These are phyloP conservation scores for Prunus davidiana DNA, from an alignment of 306 rosid genomes.

Conservation along the genomic window DNA sequence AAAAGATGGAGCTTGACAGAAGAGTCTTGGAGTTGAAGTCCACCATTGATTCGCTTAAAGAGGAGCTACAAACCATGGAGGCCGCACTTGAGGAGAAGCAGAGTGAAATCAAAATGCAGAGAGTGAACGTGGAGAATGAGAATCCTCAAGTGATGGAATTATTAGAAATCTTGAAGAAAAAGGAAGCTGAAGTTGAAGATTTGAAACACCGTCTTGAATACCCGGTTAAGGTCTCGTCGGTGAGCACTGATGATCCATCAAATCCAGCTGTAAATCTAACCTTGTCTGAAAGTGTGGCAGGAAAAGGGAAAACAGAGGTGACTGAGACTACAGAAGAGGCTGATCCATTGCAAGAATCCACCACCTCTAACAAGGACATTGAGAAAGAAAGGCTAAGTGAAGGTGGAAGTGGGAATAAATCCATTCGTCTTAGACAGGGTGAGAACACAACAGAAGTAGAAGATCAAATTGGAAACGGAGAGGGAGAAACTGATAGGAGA, in stretches of 20 bases:
- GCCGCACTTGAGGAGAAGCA: slow-evolving; percentile 60
- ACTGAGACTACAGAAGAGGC: background rate
- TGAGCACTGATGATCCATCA: slow-evolving; percentile 22
- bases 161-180: slow-evolving; percentile 46
- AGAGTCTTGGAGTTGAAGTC: slow-evolving; percentile 63
- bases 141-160: slow-evolving; percentile 31
- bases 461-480: slow-evolving; percentile 10
- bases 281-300: slow-evolving; percentile 22
- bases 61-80: slow-evolving; percentile 65
- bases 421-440: slow-evolving; percentile 7
- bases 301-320: slow-evolving; percentile 14
- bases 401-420: slow-evolving; percentile 24
- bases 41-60: slow-evolving; percentile 60
- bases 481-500: background rate
- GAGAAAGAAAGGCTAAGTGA: slow-evolving; percentile 17
- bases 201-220: slow-evolving; percentile 46
- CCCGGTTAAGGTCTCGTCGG: slow-evolving; percentile 26
- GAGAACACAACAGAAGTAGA: slow-evolving; percentile 19
- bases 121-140: slow-evolving; percentile 20
- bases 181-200: slow-evolving; percentile 61
- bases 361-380: background rate
- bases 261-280: slow-evolving; percentile 19
- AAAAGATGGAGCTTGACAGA: slow-evolving; percentile 76
- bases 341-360: slow-evolving; percentile 2
- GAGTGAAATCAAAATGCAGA: slow-evolving; percentile 50